These are phyloP conservation scores for Colletotrichum plurivorum DNA, from an alignment of 2,329 filamentous ascomycete genomes.

Conservation along the genomic window DNA sequence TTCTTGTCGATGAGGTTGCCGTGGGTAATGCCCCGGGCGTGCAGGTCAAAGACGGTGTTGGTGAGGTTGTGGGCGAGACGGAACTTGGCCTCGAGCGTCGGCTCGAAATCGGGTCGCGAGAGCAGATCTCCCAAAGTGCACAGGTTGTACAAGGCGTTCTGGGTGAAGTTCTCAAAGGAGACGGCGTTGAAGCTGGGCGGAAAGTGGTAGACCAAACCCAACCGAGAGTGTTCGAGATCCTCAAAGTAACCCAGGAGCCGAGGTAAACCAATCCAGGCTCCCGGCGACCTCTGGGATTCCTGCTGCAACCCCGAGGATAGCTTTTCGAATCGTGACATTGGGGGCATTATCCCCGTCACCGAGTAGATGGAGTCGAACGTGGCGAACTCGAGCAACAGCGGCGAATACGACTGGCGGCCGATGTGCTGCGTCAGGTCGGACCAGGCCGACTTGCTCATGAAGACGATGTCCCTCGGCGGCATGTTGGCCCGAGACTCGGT, in stretches of 20 bases:
- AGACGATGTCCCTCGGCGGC: constrained; percentile 61
- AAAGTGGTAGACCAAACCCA: constrained; percentile 83
- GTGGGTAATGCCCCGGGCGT: constrained; percentile 77
- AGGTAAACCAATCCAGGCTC: constrained; percentile 73
- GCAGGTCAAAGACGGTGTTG: constrained; percentile 81
- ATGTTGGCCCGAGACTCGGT: constrained; percentile 44
- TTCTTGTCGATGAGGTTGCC: constrained; percentile 78
- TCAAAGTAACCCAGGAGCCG: constrained; percentile 80
- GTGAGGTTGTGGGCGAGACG: constrained; percentile 80
- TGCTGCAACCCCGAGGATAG: constrained; percentile 71
- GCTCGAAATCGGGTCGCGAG: constrained; percentile 67
- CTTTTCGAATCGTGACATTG: constrained; percentile 76
- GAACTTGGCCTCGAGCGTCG: constrained; percentile 82
- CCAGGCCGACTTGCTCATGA: constrained; percentile 66
- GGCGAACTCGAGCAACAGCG: constrained; percentile 80
- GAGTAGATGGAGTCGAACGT: constrained; percentile 74
- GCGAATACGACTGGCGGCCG: constrained; percentile 63
- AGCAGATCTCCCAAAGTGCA: constrained; percentile 70
- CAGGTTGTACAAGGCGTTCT: constrained; percentile 64
- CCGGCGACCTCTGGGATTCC: constrained; percentile 64
- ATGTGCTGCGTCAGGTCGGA: constrained; percentile 61
- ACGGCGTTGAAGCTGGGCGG: constrained; percentile 75
- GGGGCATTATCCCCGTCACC: constrained; percentile 73
- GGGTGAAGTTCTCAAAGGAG: constrained; percentile 65
- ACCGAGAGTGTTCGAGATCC: constrained; percentile 77